Conservation (phyloP, 306 rosid genomes). For the Calophaca sinica region DNA sequence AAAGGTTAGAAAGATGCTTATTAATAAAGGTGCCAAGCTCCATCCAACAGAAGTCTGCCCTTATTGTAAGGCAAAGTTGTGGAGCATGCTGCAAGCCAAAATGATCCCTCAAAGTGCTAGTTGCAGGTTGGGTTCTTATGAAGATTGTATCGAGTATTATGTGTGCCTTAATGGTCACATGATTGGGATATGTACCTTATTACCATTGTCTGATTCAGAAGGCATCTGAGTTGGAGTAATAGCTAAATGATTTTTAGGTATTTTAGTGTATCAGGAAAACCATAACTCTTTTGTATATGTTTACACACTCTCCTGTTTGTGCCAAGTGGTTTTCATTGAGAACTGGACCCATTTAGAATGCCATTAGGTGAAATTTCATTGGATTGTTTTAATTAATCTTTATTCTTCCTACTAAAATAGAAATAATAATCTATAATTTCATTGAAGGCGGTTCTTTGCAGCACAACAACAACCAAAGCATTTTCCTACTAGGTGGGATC, state of each 20-base stretch:
- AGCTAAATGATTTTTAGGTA: constrained; percentile 57
- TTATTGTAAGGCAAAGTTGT: constrained; percentile 90
- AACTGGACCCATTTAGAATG: not conserved
- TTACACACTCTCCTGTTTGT: not conserved
- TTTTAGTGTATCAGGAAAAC: constrained; percentile 30
- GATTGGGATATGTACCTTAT: constrained; percentile 84
- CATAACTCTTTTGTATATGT: constrained; percentile 18
- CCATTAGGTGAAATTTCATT: not conserved
- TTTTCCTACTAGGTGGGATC: too few relatives aligned
- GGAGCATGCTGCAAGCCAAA: constrained; percentile 94
- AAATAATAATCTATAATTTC: not conserved
- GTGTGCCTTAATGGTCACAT: constrained; percentile 96
- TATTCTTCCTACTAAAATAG: not conserved
- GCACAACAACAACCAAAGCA: too few relatives aligned
- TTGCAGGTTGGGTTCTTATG: constrained; percentile 83
- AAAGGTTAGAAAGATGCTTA: constrained; percentile 80
- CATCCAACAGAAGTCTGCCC: constrained; percentile 96
- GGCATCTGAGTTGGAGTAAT: constrained; percentile 68
- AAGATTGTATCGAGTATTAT: constrained; percentile 82
- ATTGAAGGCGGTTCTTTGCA: not conserved
- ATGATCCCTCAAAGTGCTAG: constrained; percentile 97
- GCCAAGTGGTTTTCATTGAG: not conserved
- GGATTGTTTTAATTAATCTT: not conserved
- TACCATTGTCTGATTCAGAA: constrained; percentile 94
- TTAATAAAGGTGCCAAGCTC: constrained; percentile 71